Conservation (phyloP, 176 grass and related monocot species). For the Carex littledalei region DNA sequence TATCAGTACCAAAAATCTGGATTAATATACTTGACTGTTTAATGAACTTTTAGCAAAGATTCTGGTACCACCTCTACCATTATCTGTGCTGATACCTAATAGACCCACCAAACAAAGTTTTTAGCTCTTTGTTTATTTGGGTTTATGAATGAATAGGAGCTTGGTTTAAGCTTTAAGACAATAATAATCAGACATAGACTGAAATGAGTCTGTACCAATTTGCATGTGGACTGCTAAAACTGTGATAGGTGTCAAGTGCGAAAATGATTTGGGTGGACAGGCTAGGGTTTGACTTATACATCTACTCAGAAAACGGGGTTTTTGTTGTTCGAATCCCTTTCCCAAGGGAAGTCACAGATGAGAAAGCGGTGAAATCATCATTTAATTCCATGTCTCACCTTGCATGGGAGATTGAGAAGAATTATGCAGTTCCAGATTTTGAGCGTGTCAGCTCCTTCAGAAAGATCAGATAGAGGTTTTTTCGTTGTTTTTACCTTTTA, state of each 20-base stretch:
- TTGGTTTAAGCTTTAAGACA: neutral
- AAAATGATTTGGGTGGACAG: conserved; percentile 94
- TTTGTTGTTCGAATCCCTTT: conserved; percentile 80
- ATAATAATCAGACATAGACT: neutral
- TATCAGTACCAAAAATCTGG: neutral
- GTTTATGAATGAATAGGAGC: neutral
- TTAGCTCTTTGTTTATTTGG: neutral
- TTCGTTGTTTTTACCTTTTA: neutral
- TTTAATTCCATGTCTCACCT: conserved; percentile 98
- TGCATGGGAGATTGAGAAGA: conserved; percentile 92
- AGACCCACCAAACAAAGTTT: neutral
- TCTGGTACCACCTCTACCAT: neutral
- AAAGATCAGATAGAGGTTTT: conserved; percentile 56
- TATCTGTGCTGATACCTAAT: neutral
- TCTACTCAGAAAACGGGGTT: conserved; percentile 44
- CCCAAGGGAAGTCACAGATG: conserved; percentile 64
- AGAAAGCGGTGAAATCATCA: conserved; percentile 79
- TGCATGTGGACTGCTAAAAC: neutral
- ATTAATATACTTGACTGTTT: neutral
- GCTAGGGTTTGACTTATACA: conserved; percentile 74
- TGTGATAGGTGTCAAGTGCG: conserved; percentile 43
- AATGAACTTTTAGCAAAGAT: neutral
- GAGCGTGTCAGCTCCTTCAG: conserved; percentile 58
- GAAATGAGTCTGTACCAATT: neutral
- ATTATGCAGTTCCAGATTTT: conserved; percentile 58